Evolutionary conservation across 176 grass and related monocot species (phyloP).

Genomic region (Dendrocalamus sinicus): DNA sequence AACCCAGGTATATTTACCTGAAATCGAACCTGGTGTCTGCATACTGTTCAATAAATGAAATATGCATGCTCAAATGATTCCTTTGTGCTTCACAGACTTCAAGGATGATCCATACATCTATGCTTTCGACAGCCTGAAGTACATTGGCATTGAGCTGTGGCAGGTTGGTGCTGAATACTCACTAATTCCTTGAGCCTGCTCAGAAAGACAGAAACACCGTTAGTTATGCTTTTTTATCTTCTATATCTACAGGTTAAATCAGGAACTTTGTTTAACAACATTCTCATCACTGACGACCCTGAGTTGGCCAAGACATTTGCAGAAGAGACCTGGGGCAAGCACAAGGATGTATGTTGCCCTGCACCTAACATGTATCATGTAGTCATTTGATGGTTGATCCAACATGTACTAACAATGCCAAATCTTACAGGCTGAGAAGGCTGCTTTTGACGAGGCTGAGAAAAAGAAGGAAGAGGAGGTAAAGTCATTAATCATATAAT

Average conservation of each 20-base stretch:
- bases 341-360: slow-evolving; percentile 67
- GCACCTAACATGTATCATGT: neutral
- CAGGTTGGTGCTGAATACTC: slow-evolving; percentile 52
- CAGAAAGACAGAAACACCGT: neutral
- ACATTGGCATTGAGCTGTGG: slow-evolving; percentile 97
- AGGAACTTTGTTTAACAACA: slow-evolving; percentile 87
- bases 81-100: slow-evolving; percentile 65
- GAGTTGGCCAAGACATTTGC: slow-evolving; percentile 77
- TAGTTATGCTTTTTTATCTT: slow-evolving; percentile 5
- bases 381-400: neutral
- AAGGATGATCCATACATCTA: slow-evolving; percentile 89
- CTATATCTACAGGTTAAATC: slow-evolving; percentile 76
- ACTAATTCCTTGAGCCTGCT: neutral
- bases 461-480: slow-evolving; percentile 92
- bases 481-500: slow-evolving; percentile 29
- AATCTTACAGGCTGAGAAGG: slow-evolving; percentile 77
- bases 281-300: slow-evolving; percentile 80
- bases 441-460: slow-evolving; percentile 90
- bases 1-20: slow-evolving; percentile 75
- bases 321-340: slow-evolving; percentile 84
- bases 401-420: neutral
- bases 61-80: neutral
- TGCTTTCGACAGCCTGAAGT: slow-evolving; percentile 76
- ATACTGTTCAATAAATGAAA: neutral
- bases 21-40: neutral